Conservation (phyloP, 2,329 filamentous ascomycete species). For the Aspergillus niger region DNA sequence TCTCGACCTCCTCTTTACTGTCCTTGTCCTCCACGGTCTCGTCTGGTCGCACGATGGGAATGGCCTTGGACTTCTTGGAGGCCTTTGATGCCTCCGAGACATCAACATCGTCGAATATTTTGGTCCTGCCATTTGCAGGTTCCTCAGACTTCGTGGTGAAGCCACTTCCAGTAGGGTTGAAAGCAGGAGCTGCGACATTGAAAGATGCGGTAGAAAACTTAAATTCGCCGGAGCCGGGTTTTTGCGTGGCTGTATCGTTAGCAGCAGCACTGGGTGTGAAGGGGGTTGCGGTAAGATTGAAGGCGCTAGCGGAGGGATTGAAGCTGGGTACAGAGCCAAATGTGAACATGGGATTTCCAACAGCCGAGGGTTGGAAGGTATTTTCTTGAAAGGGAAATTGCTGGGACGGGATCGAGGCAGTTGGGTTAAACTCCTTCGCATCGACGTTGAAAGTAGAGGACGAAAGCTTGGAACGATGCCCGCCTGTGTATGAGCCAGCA, state of each 20-base stretch:
- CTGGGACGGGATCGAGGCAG: constrained; percentile 52
- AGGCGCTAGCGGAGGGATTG: constrained; percentile 49
- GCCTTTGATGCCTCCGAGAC: constrained; percentile 65
- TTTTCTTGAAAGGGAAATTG: constrained; percentile 46
- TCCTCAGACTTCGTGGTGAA: constrained; percentile 27
- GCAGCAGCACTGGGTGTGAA: constrained; percentile 62
- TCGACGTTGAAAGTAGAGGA: constrained; percentile 82
- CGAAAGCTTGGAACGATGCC: constrained; percentile 69
- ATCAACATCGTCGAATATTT: constrained; percentile 70
- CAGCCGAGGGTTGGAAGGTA: constrained; percentile 45
- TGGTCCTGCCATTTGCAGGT: constrained; percentile 29
- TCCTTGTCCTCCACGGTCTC: constrained; percentile 49
- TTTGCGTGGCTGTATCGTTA: constrained; percentile 20
- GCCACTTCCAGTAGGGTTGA: constrained; percentile 60
- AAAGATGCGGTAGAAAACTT: constrained; percentile 71
- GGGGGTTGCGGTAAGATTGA: constrained; percentile 69
- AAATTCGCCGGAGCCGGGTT: constrained; percentile 47
- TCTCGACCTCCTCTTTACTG: constrained; percentile 49
- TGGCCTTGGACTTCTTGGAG: constrained; percentile 74
- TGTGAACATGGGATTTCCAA: constrained; percentile 30
- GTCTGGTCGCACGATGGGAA: constrained; percentile 74
- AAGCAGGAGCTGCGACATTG: constrained; percentile 73
- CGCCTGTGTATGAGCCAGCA: constrained; percentile 42
- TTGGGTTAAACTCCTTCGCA: constrained; percentile 79
- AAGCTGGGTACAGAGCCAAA: constrained; percentile 34